Evolutionary conservation across 1,284 basidiomycete genomes (phyloP).

Genomic region (Afroboletus lepidellus): DNA sequence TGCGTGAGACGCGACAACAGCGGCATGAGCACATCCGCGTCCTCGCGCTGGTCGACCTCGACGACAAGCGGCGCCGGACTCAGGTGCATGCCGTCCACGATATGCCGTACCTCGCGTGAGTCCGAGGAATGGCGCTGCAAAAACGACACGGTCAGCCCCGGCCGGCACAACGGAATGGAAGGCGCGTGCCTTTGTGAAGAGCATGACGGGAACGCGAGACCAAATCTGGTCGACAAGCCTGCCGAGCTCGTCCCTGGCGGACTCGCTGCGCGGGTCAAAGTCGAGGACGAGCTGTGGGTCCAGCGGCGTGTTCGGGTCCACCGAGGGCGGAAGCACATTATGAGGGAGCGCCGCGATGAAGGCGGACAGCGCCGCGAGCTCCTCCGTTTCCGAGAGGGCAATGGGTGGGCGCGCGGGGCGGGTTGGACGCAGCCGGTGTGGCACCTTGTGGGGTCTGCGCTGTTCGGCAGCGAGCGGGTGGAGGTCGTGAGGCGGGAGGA

Average conservation of each 20-base stretch:
- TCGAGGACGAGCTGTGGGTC: slow-evolving; percentile 81
- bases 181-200: slow-evolving; percentile 68
- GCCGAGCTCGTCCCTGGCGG: slow-evolving; percentile 56
- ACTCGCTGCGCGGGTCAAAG: slow-evolving; percentile 68
- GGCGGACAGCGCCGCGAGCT: slow-evolving; percentile 75
- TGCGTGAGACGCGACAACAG: slow-evolving; percentile 57
- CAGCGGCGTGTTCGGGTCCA: slow-evolving; percentile 66
- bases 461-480: slow-evolving; percentile 4
- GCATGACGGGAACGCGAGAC: slow-evolving; percentile 72
- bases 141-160: slow-evolving; percentile 1
- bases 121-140: slow-evolving; percentile 57
- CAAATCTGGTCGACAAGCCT: slow-evolving; percentile 62
- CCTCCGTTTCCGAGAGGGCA: slow-evolving; percentile 53
- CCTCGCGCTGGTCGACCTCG: slow-evolving; percentile 68
- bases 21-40: slow-evolving; percentile 46
- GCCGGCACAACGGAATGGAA: not conserved
- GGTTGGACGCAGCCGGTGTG: slow-evolving; percentile 19
- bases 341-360: slow-evolving; percentile 78
- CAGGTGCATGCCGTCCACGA: slow-evolving; percentile 60
- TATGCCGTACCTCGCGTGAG: slow-evolving; percentile 66
- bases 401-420: slow-evolving; percentile 38
- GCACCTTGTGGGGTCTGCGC: slow-evolving; percentile 29
- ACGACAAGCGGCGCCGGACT: slow-evolving; percentile 68
- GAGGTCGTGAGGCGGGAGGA: slow-evolving; percentile 22
- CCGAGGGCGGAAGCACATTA: slow-evolving; percentile 69